Conservation (phyloP, 768 basidiomycete species). For the Mycena filopes region DNA sequence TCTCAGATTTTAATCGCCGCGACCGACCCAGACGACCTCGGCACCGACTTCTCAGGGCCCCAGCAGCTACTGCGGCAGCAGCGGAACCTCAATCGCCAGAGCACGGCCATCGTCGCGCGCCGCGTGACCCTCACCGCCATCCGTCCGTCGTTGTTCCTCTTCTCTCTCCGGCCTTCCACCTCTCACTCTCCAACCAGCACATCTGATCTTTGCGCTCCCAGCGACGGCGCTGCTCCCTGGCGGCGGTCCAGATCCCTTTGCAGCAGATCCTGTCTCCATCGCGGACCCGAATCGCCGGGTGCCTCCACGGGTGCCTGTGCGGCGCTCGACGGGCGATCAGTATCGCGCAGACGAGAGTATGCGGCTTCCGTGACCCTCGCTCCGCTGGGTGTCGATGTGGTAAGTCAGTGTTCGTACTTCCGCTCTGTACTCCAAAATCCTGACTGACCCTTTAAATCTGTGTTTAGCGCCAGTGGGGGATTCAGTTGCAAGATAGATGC, state of each 20-base stretch:
- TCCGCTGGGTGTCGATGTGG: no score
- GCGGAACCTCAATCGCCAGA: not conserved
- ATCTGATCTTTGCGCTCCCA: no score
- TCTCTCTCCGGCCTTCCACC: not conserved
- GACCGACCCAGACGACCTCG: constrained; percentile 12
- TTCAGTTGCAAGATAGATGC: no score
- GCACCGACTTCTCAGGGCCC: constrained; percentile 13
- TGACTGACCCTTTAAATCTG: no score
- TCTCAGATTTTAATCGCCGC: constrained; percentile 15
- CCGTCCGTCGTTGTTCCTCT: not conserved
- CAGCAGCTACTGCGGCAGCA: not conserved
- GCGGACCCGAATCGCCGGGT: not conserved
- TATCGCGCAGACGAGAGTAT: not conserved
- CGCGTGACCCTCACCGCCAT: not conserved
- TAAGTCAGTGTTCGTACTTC: no score
- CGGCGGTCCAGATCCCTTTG: no score
- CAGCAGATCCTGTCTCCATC: not conserved
- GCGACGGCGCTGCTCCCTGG: no score
- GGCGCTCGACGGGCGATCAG: not conserved
- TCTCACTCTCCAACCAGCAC: no score
- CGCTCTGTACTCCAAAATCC: no score
- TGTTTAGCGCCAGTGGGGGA: no score
- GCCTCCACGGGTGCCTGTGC: not conserved
- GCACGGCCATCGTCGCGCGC: not conserved
- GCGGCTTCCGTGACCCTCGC: not conserved